A percentile compares a stretch with the other conserved stretches of the same genome.
Conservation (phyloP, 2,329 filamentous ascomycete species). For the Ophiostoma novo-ulmi region DNA sequence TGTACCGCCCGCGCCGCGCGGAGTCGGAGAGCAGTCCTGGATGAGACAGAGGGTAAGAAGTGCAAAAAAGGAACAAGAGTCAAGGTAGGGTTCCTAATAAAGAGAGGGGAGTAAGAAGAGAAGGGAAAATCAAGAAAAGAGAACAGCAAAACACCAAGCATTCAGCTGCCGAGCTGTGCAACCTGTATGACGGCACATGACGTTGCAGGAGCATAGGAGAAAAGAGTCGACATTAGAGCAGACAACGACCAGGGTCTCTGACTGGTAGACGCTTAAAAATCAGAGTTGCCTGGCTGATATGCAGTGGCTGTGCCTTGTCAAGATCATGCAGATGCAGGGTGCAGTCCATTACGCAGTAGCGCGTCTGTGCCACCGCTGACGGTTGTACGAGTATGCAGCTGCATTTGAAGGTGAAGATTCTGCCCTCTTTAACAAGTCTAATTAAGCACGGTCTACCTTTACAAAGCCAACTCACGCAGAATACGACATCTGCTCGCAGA, state of each 20-base stretch:
- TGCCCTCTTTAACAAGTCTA: background rate
- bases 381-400: background rate
- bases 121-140: background rate
- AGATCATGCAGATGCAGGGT: slow-evolving; percentile 8
- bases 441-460: too few species aligned
- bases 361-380: background rate
- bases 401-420: background rate
- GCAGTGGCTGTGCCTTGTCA: background rate
- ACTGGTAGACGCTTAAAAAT: background rate
- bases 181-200: slow-evolving; percentile 3
- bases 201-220: background rate
- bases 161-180: slow-evolving; percentile 6
- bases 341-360: slow-evolving; percentile 5
- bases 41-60: background rate
- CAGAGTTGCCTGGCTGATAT: background rate
- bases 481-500: background rate
- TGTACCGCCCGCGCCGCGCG: background rate
- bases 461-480: background rate
- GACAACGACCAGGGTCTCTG: background rate
- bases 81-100: too few species aligned
- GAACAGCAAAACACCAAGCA: background rate
- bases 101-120: background rate
- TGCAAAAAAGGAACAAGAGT: background rate
- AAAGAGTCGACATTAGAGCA: background rate
- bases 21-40: background rate